Percentiles rank a stretch among this genome's conserved stretches.
Evolutionary conservation across 768 basidiomycete species (phyloP).

Genomic region (Mrakia blollopis): DNA sequence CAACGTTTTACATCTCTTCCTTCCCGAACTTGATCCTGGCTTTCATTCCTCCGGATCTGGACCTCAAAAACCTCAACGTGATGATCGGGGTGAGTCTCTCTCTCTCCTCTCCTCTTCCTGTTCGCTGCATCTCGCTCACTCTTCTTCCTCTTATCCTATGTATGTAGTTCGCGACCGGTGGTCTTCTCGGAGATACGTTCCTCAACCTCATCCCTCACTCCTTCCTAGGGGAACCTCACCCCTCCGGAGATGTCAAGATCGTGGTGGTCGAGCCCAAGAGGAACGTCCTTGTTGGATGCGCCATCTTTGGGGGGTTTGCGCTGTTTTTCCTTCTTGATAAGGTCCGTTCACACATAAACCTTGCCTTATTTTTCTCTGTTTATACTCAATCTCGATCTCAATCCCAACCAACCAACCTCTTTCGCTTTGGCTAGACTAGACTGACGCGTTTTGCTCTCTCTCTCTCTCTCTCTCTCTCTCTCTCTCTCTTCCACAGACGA

Average conservation of each 20-base stretch:
- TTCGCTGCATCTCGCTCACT: neutral
- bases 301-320: slow-evolving; percentile 79
- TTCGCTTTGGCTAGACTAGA: neutral
- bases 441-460: neutral
- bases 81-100: neutral
- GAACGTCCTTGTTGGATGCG: slow-evolving; percentile 79
- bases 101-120: neutral
- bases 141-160: slow-evolving; percentile 76
- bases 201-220: slow-evolving; percentile 85
- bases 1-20: slow-evolving; percentile 90
- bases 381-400: too few relatives aligned
- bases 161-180: slow-evolving; percentile 75
- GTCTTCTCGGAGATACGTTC: slow-evolving; percentile 87
- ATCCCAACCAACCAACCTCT: neutral
- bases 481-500: too few relatives aligned
- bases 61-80: slow-evolving; percentile 37
- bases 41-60: slow-evolving; percentile 85
- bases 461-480: too few relatives aligned
- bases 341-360: too few relatives aligned
- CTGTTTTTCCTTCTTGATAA: slow-evolving; percentile 93
- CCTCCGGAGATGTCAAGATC: slow-evolving; percentile 62
- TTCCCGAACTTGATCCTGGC: slow-evolving; percentile 89
- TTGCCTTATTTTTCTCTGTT: slow-evolving; percentile 50
- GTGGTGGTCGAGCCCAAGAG: slow-evolving; percentile 85
- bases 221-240: slow-evolving; percentile 73